Percentiles rank a stretch among this genome's conserved stretches.
These are phyloP conservation scores for Amylocarpus encephaloides DNA, from an alignment of 2,329 filamentous ascomycete genomes.

Conservation along the genomic window DNA sequence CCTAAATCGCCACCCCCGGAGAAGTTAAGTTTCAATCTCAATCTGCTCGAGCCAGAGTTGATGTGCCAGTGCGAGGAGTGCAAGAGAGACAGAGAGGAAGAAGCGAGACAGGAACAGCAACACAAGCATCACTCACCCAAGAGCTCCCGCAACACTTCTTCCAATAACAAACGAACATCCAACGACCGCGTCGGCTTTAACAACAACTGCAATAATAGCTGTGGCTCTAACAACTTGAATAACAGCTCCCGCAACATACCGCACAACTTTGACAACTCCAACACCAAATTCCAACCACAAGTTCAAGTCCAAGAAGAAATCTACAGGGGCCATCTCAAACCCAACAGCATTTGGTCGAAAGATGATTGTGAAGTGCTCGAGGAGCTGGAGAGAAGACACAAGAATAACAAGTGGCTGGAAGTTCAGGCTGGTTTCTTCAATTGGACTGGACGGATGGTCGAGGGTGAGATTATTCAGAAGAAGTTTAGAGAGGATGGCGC, in stretches of 20 bases:
- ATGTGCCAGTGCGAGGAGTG: neutral
- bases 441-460: conserved; percentile 29
- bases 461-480: conserved; percentile 24
- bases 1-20: neutral
- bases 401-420: conserved; percentile 27
- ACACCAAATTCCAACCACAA: neutral
- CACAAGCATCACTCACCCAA: neutral
- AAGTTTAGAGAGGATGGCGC: conserved; percentile 28
- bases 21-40: no score
- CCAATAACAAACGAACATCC: neutral
- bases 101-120: neutral
- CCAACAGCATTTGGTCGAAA: conserved; percentile 23
- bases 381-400: conserved; percentile 22
- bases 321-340: conserved; percentile 9
- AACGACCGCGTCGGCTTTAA: neutral
- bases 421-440: conserved; percentile 31
- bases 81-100: neutral
- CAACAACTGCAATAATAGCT: neutral
- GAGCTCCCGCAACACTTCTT: neutral
- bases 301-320: neutral
- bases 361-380: conserved; percentile 28
- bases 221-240: neutral
- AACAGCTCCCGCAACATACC: no score
- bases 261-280: no score
- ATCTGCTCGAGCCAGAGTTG: neutral